Percentiles rank a stretch among this genome's conserved stretches.
These are phyloP conservation scores for Botrytis byssoidea DNA, from an alignment of 2,329 filamentous ascomycete species.

Conservation along the genomic window DNA sequence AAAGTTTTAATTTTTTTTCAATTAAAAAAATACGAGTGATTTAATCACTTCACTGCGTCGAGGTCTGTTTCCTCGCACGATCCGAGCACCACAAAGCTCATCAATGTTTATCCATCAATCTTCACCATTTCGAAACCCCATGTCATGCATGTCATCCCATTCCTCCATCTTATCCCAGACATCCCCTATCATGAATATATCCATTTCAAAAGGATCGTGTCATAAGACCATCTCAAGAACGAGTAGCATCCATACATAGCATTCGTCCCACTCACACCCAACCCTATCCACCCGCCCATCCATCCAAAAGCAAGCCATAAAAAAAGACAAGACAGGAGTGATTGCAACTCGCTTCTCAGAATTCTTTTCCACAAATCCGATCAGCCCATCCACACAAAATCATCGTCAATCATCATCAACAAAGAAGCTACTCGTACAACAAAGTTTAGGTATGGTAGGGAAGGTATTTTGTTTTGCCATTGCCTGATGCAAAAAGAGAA, in stretches of 20 bases:
- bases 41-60: neutral
- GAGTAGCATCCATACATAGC: constrained; percentile 3
- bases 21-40: constrained; percentile 9
- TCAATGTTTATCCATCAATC: constrained; percentile 7
- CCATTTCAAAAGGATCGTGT: constrained; percentile 1
- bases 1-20: constrained; percentile 7
- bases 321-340: neutral
- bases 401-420: constrained; percentile 13
- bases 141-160: constrained; percentile 2
- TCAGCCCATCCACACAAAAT: constrained; percentile 5
- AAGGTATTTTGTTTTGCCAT: constrained; percentile 5
- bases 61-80: neutral
- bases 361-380: neutral
- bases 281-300: neutral
- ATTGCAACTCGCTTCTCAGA: neutral
- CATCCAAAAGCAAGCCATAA: constrained; percentile 9
- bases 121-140: neutral
- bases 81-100: constrained; percentile 9
- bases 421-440: constrained; percentile 17
- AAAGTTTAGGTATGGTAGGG: constrained; percentile 6
- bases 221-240: neutral
- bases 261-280: constrained; percentile 1
- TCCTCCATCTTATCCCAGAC: constrained; percentile 8
- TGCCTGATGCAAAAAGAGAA: constrained; percentile 13
- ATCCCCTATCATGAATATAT: neutral